Percentiles rank a stretch among this genome's conserved stretches.
phyloP scores from a whole-genome alignment of 202 grass and related monocot genomes.

The Brachypodium distachyon region DNA sequence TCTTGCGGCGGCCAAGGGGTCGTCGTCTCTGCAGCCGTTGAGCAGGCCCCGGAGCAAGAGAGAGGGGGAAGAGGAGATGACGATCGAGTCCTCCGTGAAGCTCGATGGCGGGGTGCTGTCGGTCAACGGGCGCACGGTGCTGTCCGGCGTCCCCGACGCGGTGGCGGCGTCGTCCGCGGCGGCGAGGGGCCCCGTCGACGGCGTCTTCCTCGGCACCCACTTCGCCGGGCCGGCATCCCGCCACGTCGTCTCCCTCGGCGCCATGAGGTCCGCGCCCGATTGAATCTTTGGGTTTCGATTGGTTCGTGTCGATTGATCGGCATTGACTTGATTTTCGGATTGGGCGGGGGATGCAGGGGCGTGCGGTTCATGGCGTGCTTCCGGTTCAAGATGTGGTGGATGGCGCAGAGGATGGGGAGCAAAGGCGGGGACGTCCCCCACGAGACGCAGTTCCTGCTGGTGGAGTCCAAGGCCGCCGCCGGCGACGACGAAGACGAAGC shows the following conservation, averaged over 20 bases:
- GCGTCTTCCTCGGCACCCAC: constrained; percentile 65
- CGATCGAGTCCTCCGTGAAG: constrained; percentile 44
- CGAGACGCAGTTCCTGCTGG: constrained; percentile 90
- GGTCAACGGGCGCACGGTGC: constrained; percentile 38
- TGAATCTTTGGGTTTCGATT: too few species aligned
- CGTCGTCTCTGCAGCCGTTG: not conserved
- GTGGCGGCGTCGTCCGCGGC: constrained; percentile 42
- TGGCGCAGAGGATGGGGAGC: constrained; percentile 80
- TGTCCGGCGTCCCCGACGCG: constrained; percentile 50
- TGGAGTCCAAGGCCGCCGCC: constrained; percentile 45
- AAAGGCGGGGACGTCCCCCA: constrained; percentile 70
- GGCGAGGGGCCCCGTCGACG: constrained; percentile 44
- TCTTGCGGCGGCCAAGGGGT: not conserved
- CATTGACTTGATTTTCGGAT: not conserved
- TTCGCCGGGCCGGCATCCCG: constrained; percentile 27
- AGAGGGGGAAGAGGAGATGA: constrained; percentile 37
- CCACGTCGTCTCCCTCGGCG: constrained; percentile 70
- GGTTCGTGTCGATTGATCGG: not conserved
- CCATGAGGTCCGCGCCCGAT: constrained; percentile 26
- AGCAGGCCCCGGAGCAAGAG: not conserved
- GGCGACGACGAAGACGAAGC: not conserved
- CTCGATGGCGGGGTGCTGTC: constrained; percentile 44
- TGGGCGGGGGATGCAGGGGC: constrained; percentile 1
- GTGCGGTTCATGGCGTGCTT: constrained; percentile 82
- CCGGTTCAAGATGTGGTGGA: constrained; percentile 97